phyloP scores from a whole-genome alignment of 78 protist species.

The Dictyostelium citrinum region DNA sequence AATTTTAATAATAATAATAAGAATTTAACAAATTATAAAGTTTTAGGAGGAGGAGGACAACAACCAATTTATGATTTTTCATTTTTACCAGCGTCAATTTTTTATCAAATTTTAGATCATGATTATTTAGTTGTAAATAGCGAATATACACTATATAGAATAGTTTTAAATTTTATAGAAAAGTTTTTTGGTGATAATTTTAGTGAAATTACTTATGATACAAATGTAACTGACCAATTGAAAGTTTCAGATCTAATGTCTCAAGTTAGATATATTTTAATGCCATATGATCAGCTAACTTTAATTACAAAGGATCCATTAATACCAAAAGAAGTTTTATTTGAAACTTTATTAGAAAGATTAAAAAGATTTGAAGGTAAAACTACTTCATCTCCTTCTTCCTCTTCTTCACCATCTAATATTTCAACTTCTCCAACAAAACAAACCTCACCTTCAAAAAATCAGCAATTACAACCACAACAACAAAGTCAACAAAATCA shows the following conservation, averaged over 20 bases:
- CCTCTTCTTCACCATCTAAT: not conserved
- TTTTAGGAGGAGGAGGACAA: not conserved
- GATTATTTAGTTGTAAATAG: constrained; percentile 68
- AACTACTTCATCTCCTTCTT: not conserved
- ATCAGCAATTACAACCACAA: not conserved
- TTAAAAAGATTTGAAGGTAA: constrained; percentile 50
- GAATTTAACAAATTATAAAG: too few relatives aligned
- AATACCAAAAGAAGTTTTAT: constrained; percentile 71
- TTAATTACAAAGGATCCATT: constrained; percentile 13
- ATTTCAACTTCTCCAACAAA: not conserved
- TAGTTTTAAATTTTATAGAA: constrained; percentile 31
- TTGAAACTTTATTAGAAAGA: constrained; percentile 78
- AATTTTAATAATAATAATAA: not conserved
- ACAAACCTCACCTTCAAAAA: not conserved
- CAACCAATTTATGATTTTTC: constrained; percentile 5
- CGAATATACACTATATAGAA: constrained; percentile 55
- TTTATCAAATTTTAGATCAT: constrained; percentile 40
- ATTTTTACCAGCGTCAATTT: constrained; percentile 38
- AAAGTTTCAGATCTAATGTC: constrained; percentile 49
- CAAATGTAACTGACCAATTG: not conserved
- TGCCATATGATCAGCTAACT: constrained; percentile 46
- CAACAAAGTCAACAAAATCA: not conserved
- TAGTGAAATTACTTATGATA: not conserved
- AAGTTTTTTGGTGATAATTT: not conserved
- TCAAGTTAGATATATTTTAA: constrained; percentile 62